phyloP scores from a whole-genome alignment of 1,139 yeast species.

The Geotrichum citri-aurantii region DNA sequence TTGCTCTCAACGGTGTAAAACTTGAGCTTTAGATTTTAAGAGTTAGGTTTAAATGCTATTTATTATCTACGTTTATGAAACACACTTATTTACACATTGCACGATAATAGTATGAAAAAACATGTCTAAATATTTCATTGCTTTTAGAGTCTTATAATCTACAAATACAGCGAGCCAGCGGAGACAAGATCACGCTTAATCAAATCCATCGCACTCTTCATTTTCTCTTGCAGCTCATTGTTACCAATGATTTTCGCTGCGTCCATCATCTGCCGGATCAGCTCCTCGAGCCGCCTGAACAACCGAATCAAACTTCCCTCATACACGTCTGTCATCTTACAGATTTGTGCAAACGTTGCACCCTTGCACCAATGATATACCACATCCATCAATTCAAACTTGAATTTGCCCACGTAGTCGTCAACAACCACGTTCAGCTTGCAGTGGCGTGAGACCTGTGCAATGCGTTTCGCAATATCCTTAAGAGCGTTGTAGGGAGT shows the following conservation, averaged over 20 bases:
- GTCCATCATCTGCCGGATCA: slow-evolving; percentile 78
- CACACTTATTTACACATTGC: too few species aligned
- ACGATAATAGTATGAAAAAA: too few species aligned
- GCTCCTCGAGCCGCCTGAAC: slow-evolving; percentile 89
- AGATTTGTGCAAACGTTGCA: slow-evolving; percentile 89
- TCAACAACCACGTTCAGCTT: slow-evolving; percentile 84
- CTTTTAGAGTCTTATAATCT: slow-evolving; percentile 12
- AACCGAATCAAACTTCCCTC: slow-evolving; percentile 94
- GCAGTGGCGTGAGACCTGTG: slow-evolving; percentile 42
- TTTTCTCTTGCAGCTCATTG: slow-evolving; percentile 73
- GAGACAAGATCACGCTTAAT: slow-evolving; percentile 95
- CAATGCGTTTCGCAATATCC: slow-evolving; percentile 55
- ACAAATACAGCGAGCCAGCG: slow-evolving; percentile 84
- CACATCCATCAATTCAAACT: slow-evolving; percentile 93
- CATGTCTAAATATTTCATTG: too few species aligned
- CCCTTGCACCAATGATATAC: slow-evolving; percentile 97
- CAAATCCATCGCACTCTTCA: slow-evolving; percentile 77
- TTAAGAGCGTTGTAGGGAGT: slow-evolving; percentile 81
- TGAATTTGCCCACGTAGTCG: slow-evolving; percentile 84
- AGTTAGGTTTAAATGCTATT: too few species aligned
- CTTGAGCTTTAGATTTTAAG: too few species aligned
- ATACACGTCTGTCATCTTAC: slow-evolving; percentile 97
- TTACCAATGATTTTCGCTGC: slow-evolving; percentile 95
- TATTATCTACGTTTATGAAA: too few species aligned
- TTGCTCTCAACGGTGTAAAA: neutral